These are phyloP conservation scores for Candida sp. DNA, from an alignment of 1,139 yeast species.

Conservation along the genomic window DNA sequence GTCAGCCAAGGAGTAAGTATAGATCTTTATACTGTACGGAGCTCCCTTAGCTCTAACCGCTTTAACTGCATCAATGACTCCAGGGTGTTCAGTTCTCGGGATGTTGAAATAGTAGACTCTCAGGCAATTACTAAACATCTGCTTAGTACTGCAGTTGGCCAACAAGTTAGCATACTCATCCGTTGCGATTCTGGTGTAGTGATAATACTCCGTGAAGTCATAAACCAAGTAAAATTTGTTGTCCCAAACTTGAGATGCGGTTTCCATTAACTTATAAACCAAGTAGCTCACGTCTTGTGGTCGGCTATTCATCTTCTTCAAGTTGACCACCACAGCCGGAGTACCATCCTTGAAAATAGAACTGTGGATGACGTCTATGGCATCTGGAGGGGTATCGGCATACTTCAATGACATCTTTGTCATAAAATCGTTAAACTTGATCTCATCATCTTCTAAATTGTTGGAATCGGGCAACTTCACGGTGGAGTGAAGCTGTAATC, in stretches of 20 bases:
- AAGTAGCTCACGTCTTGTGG: conserved; percentile 58
- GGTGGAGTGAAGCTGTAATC: conserved; percentile 57
- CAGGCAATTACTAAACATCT: conserved; percentile 56
- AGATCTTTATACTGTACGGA: conserved; percentile 24
- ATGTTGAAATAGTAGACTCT: conserved; percentile 66
- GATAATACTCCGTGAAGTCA: conserved; percentile 70
- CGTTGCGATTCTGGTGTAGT: conserved; percentile 10
- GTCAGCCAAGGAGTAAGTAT: conserved; percentile 50
- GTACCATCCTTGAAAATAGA: conserved; percentile 75
- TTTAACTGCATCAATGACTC: conserved; percentile 31
- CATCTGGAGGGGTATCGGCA: conserved; percentile 45
- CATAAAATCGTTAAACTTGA: conserved; percentile 74
- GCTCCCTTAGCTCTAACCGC: conserved; percentile 18
- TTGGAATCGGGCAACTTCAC: conserved; percentile 48
- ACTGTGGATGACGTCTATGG: conserved; percentile 56
- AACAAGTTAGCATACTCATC: conserved; percentile 36
- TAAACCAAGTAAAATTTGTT: conserved; percentile 63
- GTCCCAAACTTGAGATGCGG: conserved; percentile 77
- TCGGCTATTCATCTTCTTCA: conserved; percentile 43
- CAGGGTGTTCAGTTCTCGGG: conserved; percentile 45
- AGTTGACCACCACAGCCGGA: conserved; percentile 66
- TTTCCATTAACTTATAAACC: conserved; percentile 66
- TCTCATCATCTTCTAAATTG: conserved; percentile 37
- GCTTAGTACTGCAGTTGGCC: conserved; percentile 49
- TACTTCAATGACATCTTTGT: conserved; percentile 64